Evolutionary conservation across 2,329 filamentous ascomycete species (phyloP).

Genomic region (Monilinia fructicola): DNA sequence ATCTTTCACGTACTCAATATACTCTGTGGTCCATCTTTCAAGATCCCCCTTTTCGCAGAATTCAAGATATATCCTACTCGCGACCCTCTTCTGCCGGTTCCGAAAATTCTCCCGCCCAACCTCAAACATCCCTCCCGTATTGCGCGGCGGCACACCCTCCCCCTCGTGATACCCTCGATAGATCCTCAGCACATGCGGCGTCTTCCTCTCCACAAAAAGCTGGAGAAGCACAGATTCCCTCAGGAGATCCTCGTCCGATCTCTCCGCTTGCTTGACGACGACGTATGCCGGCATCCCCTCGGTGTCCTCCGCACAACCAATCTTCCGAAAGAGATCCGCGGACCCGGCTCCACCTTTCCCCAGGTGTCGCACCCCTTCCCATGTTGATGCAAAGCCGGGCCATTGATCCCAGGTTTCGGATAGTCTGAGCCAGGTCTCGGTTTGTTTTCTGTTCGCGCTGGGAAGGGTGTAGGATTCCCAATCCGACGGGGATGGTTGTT

Average conservation of each 20-base stretch:
- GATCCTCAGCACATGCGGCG: constrained; percentile 1
- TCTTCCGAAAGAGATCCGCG: constrained; percentile 5
- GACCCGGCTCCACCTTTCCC: not conserved
- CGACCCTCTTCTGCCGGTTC: not conserved
- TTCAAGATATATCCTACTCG: constrained; percentile 8
- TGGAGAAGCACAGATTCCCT: constrained; percentile 4
- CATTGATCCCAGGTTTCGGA: not conserved
- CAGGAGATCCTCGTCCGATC: not conserved
- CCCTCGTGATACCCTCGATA: constrained; percentile 2
- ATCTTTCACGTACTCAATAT: not conserved
- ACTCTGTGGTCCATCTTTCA: not conserved
- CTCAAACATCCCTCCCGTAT: constrained; percentile 11
- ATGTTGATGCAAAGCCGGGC: not conserved
- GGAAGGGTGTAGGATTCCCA: not conserved
- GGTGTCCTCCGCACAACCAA: not conserved
- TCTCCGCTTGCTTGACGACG: not conserved
- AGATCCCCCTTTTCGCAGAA: constrained; percentile 1
- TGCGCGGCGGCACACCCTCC: not conserved
- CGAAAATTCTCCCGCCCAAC: not conserved
- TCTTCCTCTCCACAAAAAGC: not conserved
- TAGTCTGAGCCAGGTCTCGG: not conserved
- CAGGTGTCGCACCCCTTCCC: constrained; percentile 4
- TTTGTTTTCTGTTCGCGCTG: not conserved
- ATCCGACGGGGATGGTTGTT: not conserved
- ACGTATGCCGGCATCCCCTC: not conserved